A percentile compares a stretch with the other conserved stretches of the same genome.
These are phyloP conservation scores for Acacia concinna DNA, from an alignment of 331 rosid species.

Conservation along the genomic window DNA sequence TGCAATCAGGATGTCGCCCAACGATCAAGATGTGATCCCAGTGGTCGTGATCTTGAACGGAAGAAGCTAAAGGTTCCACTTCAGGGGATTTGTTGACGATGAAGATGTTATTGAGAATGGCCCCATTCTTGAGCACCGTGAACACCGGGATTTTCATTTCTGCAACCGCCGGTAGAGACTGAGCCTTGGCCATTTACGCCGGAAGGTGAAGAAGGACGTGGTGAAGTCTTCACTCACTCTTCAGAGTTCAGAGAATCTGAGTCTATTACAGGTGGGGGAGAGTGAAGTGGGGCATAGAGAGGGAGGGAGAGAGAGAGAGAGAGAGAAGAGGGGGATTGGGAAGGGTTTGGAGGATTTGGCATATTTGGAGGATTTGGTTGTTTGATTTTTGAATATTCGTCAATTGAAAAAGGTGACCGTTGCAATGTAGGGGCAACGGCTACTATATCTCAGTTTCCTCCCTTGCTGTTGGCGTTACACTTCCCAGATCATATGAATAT, in stretches of 20 bases:
- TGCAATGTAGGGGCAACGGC: conserved; percentile 14
- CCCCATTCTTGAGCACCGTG: conserved; percentile 73
- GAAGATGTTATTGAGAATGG: conserved; percentile 76
- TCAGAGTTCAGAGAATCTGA: conserved; percentile 4
- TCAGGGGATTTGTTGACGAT: conserved; percentile 42
- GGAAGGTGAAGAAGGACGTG: neutral
- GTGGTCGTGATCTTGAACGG: conserved; percentile 20
- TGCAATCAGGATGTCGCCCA: conserved; percentile 80
- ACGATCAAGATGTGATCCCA: conserved; percentile 43
- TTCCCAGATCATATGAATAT: neutral
- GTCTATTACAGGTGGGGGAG: neutral
- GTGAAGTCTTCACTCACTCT: neutral
- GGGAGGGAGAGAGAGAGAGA: neutral
- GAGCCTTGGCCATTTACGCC: neutral
- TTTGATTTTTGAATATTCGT: conserved; percentile 19
- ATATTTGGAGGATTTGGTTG: neutral
- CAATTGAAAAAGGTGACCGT: conserved; percentile 7
- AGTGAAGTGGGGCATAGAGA: neutral
- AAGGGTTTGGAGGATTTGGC: neutral
- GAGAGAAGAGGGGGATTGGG: too few species aligned
- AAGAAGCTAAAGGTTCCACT: neutral
- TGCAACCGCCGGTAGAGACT: conserved; percentile 12
- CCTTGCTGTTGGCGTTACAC: neutral
- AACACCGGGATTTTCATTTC: conserved; percentile 56
- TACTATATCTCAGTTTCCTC: neutral